A percentile compares a stretch with the other conserved stretches of the same genome.
These are phyloP conservation scores for Hericium erinaceus DNA, from an alignment of 768 basidiomycete genomes.

Conservation along the genomic window DNA sequence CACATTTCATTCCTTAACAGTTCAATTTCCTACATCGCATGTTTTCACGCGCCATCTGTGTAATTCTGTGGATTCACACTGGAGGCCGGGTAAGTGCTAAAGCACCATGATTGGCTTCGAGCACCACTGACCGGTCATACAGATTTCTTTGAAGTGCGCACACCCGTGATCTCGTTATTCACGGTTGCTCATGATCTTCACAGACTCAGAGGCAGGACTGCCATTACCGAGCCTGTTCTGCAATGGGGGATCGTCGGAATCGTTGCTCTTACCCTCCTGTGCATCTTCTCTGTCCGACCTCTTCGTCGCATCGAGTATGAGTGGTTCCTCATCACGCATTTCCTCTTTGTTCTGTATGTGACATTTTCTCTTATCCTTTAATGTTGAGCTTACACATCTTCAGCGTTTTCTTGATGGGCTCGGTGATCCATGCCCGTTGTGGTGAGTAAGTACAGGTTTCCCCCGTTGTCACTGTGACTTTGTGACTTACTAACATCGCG, in stretches of 20 bases:
- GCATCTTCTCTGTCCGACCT: slow-evolving; percentile 38
- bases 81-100: neutral
- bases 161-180: neutral
- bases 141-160: neutral
- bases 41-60: neutral
- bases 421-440: slow-evolving; percentile 20
- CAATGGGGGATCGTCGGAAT: slow-evolving; percentile 28
- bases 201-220: neutral
- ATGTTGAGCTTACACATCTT: slow-evolving; percentile 9
- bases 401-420: slow-evolving; percentile 25
- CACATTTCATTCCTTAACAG: neutral
- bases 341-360: slow-evolving; percentile 29
- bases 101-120: neutral
- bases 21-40: neutral
- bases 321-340: slow-evolving; percentile 41
- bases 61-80: neutral
- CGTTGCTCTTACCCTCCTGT: slow-evolving; percentile 31
- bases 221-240: slow-evolving; percentile 15
- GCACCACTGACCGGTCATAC: neutral
- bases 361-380: neutral
- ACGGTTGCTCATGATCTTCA: neutral
- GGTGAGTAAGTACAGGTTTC: slow-evolving; percentile 15
- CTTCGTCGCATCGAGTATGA: slow-evolving; percentile 41
- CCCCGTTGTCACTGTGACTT: neutral
- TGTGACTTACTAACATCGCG: neutral